Evolutionary conservation across 2,329 filamentous ascomycete genomes (phyloP).

Genomic region (Atkinsonella texensis): DNA sequence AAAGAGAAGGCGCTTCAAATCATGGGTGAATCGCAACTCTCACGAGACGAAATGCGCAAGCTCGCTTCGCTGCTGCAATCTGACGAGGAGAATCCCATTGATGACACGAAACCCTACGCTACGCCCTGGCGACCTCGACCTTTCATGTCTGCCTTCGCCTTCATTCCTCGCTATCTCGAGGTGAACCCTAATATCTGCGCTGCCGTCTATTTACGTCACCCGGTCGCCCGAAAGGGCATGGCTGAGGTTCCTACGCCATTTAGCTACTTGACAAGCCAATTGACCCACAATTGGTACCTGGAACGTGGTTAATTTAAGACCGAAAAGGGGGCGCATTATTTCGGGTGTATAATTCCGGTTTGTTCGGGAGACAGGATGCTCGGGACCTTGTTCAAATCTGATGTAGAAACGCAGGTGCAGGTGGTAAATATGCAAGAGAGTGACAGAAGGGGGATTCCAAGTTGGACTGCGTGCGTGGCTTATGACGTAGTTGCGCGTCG

Average conservation of each 20-base stretch:
- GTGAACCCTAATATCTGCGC: constrained; percentile 96
- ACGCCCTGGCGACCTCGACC: constrained; percentile 83
- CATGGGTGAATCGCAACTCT: constrained; percentile 21
- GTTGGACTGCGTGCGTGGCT: not conserved
- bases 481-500: not conserved
- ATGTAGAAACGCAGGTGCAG: not conserved
- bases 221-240: constrained; percentile 70
- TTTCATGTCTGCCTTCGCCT: constrained; percentile 86
- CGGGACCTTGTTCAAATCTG: not conserved
- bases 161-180: constrained; percentile 89
- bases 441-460: not conserved
- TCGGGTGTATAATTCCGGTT: not conserved
- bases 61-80: constrained; percentile 46
- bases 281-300: constrained; percentile 93
- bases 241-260: constrained; percentile 84
- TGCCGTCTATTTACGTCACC: constrained; percentile 88
- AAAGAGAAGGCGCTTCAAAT: constrained; percentile 22
- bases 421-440: not conserved
- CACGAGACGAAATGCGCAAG: constrained; percentile 38
- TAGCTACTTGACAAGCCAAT: constrained; percentile 52
- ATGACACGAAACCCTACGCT: constrained; percentile 68
- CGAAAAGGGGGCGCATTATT: not conserved
- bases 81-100: constrained; percentile 63
- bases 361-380: not conserved
- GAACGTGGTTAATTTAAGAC: constrained; percentile 49